Conservation (phyloP, 805 yeast species). For the Candida sonorensis region DNA sequence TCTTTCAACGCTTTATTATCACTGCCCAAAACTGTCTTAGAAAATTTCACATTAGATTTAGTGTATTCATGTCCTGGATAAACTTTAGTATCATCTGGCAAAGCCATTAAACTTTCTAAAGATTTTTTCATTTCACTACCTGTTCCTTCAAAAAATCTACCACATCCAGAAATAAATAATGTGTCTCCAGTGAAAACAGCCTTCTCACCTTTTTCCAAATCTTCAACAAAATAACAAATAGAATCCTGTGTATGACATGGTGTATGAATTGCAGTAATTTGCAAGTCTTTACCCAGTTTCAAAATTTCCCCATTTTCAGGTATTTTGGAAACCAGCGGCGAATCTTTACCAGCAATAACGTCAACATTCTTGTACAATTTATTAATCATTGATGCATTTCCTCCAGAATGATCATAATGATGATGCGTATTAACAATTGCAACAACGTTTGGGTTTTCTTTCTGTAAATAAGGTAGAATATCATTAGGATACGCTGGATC, state of each 20-base stretch:
- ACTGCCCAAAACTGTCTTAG: slow-evolving; percentile 50
- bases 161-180: slow-evolving; percentile 89
- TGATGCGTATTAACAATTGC: slow-evolving; percentile 95
- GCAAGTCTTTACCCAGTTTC: slow-evolving; percentile 55
- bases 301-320: slow-evolving; percentile 60
- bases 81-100: slow-evolving; percentile 67
- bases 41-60: slow-evolving; percentile 69
- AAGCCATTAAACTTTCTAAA: slow-evolving; percentile 49
- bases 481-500: slow-evolving; percentile 91
- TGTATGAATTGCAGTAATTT: slow-evolving; percentile 79
- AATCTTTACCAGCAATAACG: slow-evolving; percentile 78
- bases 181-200: slow-evolving; percentile 97
- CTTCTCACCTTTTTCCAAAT: slow-evolving; percentile 51
- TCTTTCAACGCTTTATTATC: slow-evolving; percentile 43
- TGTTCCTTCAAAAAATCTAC: slow-evolving; percentile 91
- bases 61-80: slow-evolving; percentile 98
- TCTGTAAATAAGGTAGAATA: slow-evolving; percentile 37
- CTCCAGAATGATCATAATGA: slow-evolving; percentile 92
- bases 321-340: slow-evolving; percentile 63
- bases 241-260: slow-evolving; percentile 99
- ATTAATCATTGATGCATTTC: slow-evolving; percentile 43
- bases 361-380: slow-evolving; percentile 39
- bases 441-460: slow-evolving; percentile 40
- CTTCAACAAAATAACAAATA: slow-evolving; percentile 76
- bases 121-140: slow-evolving; percentile 75